These are phyloP conservation scores for Sicyos baderoa DNA, from an alignment of 306 rosid genomes.

Conservation along the genomic window DNA sequence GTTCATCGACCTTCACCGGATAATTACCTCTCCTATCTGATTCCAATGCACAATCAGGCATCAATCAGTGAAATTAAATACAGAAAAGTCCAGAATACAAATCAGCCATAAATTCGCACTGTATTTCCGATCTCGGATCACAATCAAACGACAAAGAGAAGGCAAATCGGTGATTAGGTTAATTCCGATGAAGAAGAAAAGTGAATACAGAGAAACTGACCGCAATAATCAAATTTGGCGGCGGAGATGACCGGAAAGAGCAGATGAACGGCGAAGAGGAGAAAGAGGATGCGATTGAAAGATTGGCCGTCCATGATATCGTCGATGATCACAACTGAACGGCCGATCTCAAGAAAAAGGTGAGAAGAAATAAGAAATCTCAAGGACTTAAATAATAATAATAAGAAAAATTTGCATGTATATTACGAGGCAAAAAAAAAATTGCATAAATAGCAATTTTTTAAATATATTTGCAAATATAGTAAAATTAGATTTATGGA, in stretches of 20 bases:
- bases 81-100: conserved; percentile 12
- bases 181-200: not conserved
- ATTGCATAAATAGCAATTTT: no score
- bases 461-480: no score
- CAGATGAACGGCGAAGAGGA: conserved; percentile 31
- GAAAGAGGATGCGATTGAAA: conserved; percentile 24
- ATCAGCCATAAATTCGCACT: not conserved
- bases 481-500: no score
- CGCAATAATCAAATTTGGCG: conserved; percentile 44
- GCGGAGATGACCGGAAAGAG: conserved; percentile 38
- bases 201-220: conserved; percentile 25
- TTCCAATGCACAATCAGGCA: not conserved
- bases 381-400: no score
- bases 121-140: not conserved
- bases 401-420: not conserved
- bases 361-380: not conserved
- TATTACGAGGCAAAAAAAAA: no score
- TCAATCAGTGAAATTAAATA: not conserved
- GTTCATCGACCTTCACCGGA: conserved; percentile 56
- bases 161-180: not conserved
- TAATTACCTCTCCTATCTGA: conserved; percentile 53
- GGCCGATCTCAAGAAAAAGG: not conserved
- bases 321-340: not conserved
- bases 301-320: conserved; percentile 3
- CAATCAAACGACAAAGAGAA: not conserved